Evolutionary conservation across 208 protist species (phyloP).

Genomic region (Herpetomonas tarakana): DNA sequence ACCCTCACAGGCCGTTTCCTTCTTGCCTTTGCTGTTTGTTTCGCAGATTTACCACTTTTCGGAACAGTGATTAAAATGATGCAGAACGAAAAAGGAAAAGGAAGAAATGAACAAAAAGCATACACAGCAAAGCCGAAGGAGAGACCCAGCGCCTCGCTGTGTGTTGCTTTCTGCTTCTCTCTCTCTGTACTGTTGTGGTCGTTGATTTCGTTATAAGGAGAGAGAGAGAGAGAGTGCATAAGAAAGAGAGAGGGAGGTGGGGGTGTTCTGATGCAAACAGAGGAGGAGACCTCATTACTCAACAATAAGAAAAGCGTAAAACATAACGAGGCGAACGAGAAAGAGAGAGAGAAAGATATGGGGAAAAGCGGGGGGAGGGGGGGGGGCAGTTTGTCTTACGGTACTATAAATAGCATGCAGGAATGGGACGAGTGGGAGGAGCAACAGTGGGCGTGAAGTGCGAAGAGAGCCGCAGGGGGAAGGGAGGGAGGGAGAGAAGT

Average conservation of each 20-base stretch:
- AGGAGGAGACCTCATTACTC: too few species aligned
- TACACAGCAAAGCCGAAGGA: background rate
- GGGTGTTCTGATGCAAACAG: background rate
- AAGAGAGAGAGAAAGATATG: too few species aligned
- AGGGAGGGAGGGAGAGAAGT: background rate
- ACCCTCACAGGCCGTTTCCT: background rate
- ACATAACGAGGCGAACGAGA: background rate
- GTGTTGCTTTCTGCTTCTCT: slow-evolving; percentile 2
- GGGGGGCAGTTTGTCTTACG: too few species aligned
- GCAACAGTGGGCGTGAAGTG: too few species aligned
- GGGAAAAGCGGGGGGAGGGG: too few species aligned
- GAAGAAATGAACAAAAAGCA: background rate
- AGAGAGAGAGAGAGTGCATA: background rate
- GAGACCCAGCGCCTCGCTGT: background rate
- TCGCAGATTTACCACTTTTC: background rate
- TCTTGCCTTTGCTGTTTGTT: background rate
- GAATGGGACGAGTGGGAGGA: too few species aligned
- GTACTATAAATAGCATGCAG: too few species aligned
- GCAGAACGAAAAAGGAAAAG: slow-evolving; percentile 8
- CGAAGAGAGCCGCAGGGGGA: too few species aligned
- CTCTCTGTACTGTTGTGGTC: too few species aligned
- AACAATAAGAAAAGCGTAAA: slow-evolving; percentile 1
- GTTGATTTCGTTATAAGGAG: background rate
- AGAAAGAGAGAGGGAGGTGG: background rate
- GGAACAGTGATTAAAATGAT: slow-evolving; percentile 1